Evolutionary conservation across 345 rosid species (phyloP).

Genomic region (Brassica juncea): DNA sequence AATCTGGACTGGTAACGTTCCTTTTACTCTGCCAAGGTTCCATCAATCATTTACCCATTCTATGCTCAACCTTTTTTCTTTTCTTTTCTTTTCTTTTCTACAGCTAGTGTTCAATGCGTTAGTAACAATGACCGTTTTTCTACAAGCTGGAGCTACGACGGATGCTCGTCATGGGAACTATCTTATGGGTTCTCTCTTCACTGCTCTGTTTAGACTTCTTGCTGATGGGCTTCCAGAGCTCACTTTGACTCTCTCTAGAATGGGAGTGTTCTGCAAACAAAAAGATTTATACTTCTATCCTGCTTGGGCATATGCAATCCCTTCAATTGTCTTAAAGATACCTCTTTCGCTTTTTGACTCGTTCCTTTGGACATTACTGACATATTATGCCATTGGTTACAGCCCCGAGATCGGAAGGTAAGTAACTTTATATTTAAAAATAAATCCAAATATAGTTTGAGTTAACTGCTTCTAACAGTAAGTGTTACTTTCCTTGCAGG

Average conservation of each 20-base stretch:
- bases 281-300: constrained; percentile 45
- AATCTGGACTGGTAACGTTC: constrained; percentile 37
- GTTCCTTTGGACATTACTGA: constrained; percentile 45
- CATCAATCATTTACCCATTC: neutral
- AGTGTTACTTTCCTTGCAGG: constrained; percentile 36
- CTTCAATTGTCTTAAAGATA: constrained; percentile 47
- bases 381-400: constrained; percentile 59
- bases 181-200: constrained; percentile 47
- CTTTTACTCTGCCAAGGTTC: neutral
- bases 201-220: constrained; percentile 41
- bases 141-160: constrained; percentile 36
- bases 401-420: neutral
- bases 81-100: neutral
- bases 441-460: neutral
- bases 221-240: constrained; percentile 56
- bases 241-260: constrained; percentile 44
- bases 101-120: constrained; percentile 43
- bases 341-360: constrained; percentile 50
- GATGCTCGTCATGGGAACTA: constrained; percentile 45
- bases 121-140: constrained; percentile 45
- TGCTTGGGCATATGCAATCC: constrained; percentile 58
- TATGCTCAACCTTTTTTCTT: neutral
- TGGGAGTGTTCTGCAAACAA: constrained; percentile 53
- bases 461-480: neutral
- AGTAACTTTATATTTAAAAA: neutral